phyloP scores from a whole-genome alignment of 345 rosid genomes.

The Melaleuca alternifolia region DNA sequence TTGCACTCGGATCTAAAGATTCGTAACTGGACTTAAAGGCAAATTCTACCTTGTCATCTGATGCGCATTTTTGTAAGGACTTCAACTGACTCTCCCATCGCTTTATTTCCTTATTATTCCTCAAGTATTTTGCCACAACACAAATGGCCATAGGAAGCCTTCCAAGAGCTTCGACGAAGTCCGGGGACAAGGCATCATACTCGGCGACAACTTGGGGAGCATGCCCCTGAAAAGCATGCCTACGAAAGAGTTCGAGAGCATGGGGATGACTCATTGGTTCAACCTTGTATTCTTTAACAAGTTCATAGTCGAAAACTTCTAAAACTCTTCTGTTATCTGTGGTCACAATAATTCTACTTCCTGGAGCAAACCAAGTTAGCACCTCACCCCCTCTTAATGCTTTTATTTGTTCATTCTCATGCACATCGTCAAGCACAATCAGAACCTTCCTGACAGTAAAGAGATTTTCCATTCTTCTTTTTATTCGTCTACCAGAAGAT shows the following conservation, averaged over 20 bases:
- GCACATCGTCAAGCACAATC: not conserved
- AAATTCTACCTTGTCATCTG: too few relatives aligned
- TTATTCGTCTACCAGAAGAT: too few relatives aligned
- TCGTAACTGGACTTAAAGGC: not conserved
- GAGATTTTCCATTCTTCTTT: not conserved
- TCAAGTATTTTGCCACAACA: not conserved
- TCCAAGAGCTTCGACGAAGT: not conserved
- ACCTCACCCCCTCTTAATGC: not conserved
- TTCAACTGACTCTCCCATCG: too few relatives aligned
- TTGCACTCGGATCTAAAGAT: not conserved
- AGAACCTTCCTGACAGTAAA: not conserved
- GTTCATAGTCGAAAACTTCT: rapidly evolving
- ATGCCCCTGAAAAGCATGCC: not conserved
- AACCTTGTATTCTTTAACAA: not conserved
- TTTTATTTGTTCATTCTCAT: not conserved
- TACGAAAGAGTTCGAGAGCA: not conserved
- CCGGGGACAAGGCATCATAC: not conserved
- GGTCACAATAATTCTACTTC: not conserved
- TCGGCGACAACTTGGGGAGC: rapidly evolving
- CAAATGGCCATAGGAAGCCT: not conserved
- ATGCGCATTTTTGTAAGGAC: too few relatives aligned
- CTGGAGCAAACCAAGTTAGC: not conserved
- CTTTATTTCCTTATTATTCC: rapidly evolving
- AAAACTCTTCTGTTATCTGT: rapidly evolving
- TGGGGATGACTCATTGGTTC: rapidly evolving